Conservation (phyloP, 495 filamentous ascomycete genomes). For the Rostrohypoxylon terebratum region DNA sequence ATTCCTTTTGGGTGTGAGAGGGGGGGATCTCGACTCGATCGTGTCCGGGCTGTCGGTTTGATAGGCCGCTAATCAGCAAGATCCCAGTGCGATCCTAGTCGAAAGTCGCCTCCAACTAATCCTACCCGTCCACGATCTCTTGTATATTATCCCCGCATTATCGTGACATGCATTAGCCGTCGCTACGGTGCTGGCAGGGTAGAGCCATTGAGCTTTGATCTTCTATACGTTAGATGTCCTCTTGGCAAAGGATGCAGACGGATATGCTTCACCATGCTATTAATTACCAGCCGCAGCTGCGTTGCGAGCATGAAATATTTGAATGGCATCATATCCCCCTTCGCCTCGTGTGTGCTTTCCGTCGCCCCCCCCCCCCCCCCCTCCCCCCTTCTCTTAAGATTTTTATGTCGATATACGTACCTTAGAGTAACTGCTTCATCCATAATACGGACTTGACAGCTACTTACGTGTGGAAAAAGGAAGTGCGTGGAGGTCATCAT, state of each 20-base stretch:
- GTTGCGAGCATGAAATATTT: slow-evolving; percentile 11
- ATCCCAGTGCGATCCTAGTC: slow-evolving; percentile 32
- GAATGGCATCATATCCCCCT: slow-evolving; percentile 29
- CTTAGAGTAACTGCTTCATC: background rate
- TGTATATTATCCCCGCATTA: slow-evolving; percentile 42
- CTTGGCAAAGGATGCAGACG: slow-evolving; percentile 18
- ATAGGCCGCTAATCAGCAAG: slow-evolving; percentile 34
- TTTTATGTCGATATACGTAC: background rate
- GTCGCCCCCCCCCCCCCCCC: too few species aligned
- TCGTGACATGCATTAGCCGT: slow-evolving; percentile 36
- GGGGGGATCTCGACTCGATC: slow-evolving; percentile 21
- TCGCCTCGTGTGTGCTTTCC: slow-evolving; percentile 9
- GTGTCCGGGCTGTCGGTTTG: slow-evolving; percentile 42
- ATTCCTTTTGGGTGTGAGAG: slow-evolving; percentile 22
- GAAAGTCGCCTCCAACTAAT: slow-evolving; percentile 1
- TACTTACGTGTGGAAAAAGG: slow-evolving; percentile 7
- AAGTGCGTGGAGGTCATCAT: slow-evolving; percentile 14
- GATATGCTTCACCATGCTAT: slow-evolving; percentile 7
- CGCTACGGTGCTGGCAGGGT: slow-evolving; percentile 12
- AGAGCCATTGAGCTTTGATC: slow-evolving; percentile 3
- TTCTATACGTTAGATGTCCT: background rate
- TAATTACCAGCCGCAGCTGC: slow-evolving; percentile 26
- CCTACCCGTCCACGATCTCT: slow-evolving; percentile 17
- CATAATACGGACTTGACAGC: background rate
- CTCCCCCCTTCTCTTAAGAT: too few species aligned